Conservation (phyloP, 306 rosid species). For the Myrica gale region DNA sequence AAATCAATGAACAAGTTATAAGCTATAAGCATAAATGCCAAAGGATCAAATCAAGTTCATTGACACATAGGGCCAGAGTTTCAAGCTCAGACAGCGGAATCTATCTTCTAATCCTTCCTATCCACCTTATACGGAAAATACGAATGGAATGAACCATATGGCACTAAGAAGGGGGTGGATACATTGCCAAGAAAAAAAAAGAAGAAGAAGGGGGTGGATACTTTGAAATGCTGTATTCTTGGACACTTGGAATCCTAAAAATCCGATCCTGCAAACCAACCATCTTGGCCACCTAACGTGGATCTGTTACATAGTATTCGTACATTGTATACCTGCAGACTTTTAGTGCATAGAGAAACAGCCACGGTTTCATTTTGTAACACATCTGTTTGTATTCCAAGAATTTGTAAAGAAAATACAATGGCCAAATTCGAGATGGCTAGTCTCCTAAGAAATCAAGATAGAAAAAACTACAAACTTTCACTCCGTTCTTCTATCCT, state of each 20-base stretch:
- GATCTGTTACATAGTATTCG: background rate
- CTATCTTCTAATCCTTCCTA: background rate
- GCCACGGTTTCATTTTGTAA: background rate
- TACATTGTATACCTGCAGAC: background rate
- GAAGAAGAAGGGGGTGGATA: background rate
- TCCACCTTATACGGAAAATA: background rate
- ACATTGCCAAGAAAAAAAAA: no score
- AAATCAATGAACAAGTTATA: constrained; percentile 13
- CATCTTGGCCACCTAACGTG: background rate
- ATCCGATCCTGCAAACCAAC: background rate
- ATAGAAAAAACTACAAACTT: no score
- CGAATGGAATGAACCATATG: no score
- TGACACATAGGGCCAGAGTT: background rate
- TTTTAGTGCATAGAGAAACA: background rate
- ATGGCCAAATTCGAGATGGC: no score
- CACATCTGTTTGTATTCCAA: no score
- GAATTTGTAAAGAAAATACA: no score
- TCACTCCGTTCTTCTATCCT: no score
- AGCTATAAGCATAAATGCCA: constrained; percentile 1
- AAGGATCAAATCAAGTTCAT: constrained; percentile 4
- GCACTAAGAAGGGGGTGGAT: background rate
- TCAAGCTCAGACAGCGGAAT: background rate
- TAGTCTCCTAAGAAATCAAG: no score
- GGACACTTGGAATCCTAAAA: background rate
- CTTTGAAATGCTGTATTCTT: background rate